Base-by-base conservation (phyloP, 2,329 filamentous ascomycete species). In the Pseudogymnoascus sp. region DNA sequence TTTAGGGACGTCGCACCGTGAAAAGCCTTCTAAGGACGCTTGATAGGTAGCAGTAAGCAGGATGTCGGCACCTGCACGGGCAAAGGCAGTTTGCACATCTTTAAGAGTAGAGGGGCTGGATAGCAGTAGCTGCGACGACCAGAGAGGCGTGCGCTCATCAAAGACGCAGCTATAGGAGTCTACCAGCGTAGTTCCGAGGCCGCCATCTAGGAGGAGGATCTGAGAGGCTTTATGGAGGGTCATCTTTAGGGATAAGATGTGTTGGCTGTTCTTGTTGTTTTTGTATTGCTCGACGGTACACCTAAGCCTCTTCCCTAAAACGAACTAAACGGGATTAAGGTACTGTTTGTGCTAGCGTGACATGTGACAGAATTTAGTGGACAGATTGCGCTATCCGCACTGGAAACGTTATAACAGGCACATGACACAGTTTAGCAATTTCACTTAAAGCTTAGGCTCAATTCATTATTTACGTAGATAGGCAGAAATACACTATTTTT, bases 21-120 rank as follows among this genome's bases (percentile, higher is more conserved):
- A 14, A 67, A 89, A 88, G 0, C 82, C 86, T 10, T 82, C 75
- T 6, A 79, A 72, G 0, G 83, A 87, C 1, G 83, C 76, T 70
- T 89, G 87, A 71, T 90, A 90, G 0, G 87, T 90, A 6, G 86
- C 86, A 8, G 85, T 89, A 56, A 87, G 78, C 18, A 89, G 73
- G 28, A 90, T 77, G 70, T 89, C 84, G 63, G 83, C 82, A 37
- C 84, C 85, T 1, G 83, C 80, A 6, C 75, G 67, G 2, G 77
- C 79, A 42, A 73, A 73, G 0, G 60, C 40, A 2, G 50, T 64
- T 25, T 73, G 71, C 1, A 63, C 65, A 1, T n/a, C 10, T 0
- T 59, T 37, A 0, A 73, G 63, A 0, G 65, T 68, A 4, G 62
- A 5, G 12, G 40, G 21, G 66, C 81, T 77, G 37, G 80, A 76